Conservation (phyloP, 371 early-diverging fungal species). For the Apophysomyces ossiformis region DNA sequence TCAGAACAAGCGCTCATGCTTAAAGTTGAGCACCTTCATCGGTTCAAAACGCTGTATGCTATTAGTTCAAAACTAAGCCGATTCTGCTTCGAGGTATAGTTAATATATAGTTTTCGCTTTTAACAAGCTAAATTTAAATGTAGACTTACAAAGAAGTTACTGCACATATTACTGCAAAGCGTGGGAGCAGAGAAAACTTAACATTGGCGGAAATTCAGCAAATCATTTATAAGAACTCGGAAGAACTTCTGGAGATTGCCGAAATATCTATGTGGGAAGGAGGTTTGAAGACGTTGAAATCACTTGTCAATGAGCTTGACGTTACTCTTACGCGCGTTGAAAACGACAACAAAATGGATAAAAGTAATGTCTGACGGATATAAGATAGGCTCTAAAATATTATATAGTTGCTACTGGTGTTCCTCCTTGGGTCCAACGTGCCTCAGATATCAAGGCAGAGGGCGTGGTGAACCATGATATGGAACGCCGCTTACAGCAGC, state of each 20-base stretch:
- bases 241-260: constrained; percentile 55
- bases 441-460: constrained; percentile 79
- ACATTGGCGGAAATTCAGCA: constrained; percentile 52
- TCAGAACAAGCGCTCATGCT: constrained; percentile 59
- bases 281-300: constrained; percentile 55
- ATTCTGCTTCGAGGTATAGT: constrained; percentile 48
- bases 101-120: background rate
- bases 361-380: constrained; percentile 36
- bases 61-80: constrained; percentile 55
- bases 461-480: constrained; percentile 77
- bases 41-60: constrained; percentile 57
- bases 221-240: constrained; percentile 53
- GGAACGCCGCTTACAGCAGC: constrained; percentile 76
- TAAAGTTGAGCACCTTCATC: constrained; percentile 53
- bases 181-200: constrained; percentile 50
- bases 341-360: constrained; percentile 51
- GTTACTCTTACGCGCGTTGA: constrained; percentile 46
- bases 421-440: constrained; percentile 82
- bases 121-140: background rate
- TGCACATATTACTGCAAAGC: constrained; percentile 33
- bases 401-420: constrained; percentile 49
- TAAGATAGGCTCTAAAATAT: background rate
- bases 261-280: constrained; percentile 69
- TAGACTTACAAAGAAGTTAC: constrained; percentile 38
- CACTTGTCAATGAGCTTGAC: constrained; percentile 51